phyloP scores from a whole-genome alignment of 75 land plant species.

The Picea sitchensis region DNA sequence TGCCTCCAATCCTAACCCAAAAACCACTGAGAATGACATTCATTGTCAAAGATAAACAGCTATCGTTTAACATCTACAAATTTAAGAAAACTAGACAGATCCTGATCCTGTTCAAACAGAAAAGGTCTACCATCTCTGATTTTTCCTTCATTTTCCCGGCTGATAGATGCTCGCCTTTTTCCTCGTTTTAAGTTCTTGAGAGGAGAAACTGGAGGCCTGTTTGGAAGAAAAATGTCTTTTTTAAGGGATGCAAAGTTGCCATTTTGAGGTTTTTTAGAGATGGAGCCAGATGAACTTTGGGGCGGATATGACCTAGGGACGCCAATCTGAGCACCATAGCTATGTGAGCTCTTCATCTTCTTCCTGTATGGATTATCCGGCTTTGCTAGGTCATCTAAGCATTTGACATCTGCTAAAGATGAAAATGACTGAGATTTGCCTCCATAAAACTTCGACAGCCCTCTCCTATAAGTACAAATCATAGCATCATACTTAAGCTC shows the following conservation, averaged over 20 bases:
- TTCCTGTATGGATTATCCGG: constrained; percentile 36
- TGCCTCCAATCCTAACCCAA: neutral
- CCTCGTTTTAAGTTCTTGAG: neutral
- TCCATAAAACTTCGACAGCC: constrained; percentile 47
- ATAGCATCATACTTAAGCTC: neutral
- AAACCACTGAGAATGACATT: too few species aligned
- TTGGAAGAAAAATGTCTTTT: constrained; percentile 4
- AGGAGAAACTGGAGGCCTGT: constrained; percentile 19
- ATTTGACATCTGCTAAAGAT: constrained; percentile 37
- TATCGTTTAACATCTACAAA: too few species aligned
- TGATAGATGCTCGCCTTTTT: neutral
- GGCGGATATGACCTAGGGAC: neutral
- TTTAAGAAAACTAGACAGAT: too few species aligned
- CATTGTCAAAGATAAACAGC: too few species aligned
- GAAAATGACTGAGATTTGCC: constrained; percentile 67
- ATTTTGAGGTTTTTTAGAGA: constrained; percentile 19
- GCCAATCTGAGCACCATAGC: constrained; percentile 13
- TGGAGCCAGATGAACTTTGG: neutral
- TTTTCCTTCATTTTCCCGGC: too few species aligned
- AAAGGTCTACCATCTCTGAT: neutral
- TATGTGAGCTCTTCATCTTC: constrained; percentile 27
- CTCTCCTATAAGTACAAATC: constrained; percentile 25
- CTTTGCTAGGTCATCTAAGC: constrained; percentile 36
- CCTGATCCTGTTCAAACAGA: neutral
- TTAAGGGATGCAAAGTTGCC: constrained; percentile 4